phyloP scores from a whole-genome alignment of 2,329 filamentous ascomycete species.

The Trichoderma breve region DNA sequence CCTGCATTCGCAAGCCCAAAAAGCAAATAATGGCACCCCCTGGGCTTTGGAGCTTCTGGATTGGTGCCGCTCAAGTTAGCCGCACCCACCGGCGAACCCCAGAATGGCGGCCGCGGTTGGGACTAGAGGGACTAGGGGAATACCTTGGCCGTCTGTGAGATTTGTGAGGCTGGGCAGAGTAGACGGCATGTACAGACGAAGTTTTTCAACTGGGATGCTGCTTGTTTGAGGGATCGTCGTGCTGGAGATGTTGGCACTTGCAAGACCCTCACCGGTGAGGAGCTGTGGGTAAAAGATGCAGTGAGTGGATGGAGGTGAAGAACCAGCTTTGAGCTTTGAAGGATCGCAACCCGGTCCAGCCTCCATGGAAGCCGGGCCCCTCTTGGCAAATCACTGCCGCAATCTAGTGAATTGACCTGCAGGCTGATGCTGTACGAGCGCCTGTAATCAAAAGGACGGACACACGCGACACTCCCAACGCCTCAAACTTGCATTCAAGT shows the following conservation, averaged over 20 bases:
- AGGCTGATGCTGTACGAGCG: not conserved
- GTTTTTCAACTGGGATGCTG: not conserved
- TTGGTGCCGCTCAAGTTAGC: not conserved
- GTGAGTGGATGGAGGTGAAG: not conserved
- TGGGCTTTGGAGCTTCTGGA: not conserved
- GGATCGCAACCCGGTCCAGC: not conserved
- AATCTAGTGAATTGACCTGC: not conserved
- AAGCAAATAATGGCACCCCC: not conserved
- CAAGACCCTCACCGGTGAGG: not conserved
- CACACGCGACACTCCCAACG: not conserved
- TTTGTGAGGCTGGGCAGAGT: not conserved
- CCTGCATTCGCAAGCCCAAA: not conserved
- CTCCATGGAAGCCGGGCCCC: not conserved
- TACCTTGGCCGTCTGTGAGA: not conserved
- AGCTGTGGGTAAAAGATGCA: not conserved
- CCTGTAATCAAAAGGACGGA: not conserved
- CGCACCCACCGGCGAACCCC: slow-evolving; percentile 11
- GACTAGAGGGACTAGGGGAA: not conserved
- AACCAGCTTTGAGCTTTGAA: not conserved
- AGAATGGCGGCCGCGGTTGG: slow-evolving; percentile 15
- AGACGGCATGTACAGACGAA: not conserved
- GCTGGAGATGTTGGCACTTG: not conserved
- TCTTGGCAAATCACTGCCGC: not conserved
- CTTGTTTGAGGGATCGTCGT: not conserved
- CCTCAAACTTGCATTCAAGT: too few relatives aligned